Conservation (phyloP, 1,139 yeast species). For the Nakaseomyces nivariensis region DNA sequence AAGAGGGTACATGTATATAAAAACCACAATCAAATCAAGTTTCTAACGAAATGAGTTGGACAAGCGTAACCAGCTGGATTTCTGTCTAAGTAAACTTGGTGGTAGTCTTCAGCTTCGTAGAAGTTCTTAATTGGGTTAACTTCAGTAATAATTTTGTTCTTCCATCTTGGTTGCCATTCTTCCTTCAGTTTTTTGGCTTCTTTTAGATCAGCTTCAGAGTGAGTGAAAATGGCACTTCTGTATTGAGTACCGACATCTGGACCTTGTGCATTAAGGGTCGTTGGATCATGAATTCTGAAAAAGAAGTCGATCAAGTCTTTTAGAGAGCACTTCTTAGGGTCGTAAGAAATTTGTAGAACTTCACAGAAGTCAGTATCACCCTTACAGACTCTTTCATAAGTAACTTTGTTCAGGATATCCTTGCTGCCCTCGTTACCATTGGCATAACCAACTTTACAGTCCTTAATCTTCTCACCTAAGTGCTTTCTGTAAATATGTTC, state of each 20-base stretch:
- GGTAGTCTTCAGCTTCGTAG: slow-evolving; percentile 92
- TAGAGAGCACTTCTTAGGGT: slow-evolving; percentile 52
- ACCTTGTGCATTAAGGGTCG: slow-evolving; percentile 56
- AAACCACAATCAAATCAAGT: slow-evolving; percentile 6
- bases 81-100: slow-evolving; percentile 66
- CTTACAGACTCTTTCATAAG: slow-evolving; percentile 65
- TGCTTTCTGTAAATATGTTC: slow-evolving; percentile 73
- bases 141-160: slow-evolving; percentile 48
- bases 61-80: slow-evolving; percentile 85
- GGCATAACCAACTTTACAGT: slow-evolving; percentile 80
- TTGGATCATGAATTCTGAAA: slow-evolving; percentile 85
- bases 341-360: slow-evolving; percentile 70
- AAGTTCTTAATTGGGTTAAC: slow-evolving; percentile 61
- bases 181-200: slow-evolving; percentile 36
- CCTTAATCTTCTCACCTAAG: slow-evolving; percentile 48
- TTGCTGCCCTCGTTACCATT: slow-evolving; percentile 45
- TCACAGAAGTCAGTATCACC: slow-evolving; percentile 71
- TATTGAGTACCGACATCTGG: slow-evolving; percentile 80
- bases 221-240: slow-evolving; percentile 65
- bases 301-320: slow-evolving; percentile 69
- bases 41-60: slow-evolving; percentile 71
- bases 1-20: no score
- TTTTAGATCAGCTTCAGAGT: slow-evolving; percentile 40
- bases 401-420: slow-evolving; percentile 39
- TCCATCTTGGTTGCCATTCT: slow-evolving; percentile 47